Conservation (phyloP, 306 rosid species). For the Rosa lucieae region DNA sequence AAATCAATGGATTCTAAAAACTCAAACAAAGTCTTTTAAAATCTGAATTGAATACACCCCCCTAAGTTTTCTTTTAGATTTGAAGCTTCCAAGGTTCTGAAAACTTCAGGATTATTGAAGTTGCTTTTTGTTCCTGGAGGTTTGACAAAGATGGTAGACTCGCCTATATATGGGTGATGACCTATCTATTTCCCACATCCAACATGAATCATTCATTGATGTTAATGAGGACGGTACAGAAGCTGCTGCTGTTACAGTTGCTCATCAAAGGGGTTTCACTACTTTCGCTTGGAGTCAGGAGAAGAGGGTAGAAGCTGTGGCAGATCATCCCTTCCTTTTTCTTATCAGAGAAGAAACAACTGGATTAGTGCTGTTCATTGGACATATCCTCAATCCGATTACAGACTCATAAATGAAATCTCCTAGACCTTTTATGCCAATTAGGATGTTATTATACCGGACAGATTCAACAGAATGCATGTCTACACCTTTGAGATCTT, state of each 20-base stretch:
- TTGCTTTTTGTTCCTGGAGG: constrained; percentile 21
- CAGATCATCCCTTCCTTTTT: constrained; percentile 28
- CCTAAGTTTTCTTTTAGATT: constrained; percentile 7
- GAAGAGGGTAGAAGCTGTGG: constrained; percentile 15
- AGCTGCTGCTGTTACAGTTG: constrained; percentile 18
- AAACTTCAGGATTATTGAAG: constrained; percentile 18
- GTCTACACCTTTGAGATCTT: background rate
- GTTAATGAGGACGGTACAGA: constrained; percentile 28
- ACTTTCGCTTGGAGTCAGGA: accelerated
- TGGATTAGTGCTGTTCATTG: constrained; percentile 13
- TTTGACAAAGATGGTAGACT: constrained; percentile 17
- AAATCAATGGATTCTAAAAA: no score
- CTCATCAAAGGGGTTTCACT: background rate
- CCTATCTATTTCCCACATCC: constrained; percentile 6
- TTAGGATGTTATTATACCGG: background rate
- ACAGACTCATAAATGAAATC: background rate
- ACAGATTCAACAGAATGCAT: background rate
- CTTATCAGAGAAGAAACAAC: constrained; percentile 23
- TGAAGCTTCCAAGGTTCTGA: background rate
- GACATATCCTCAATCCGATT: constrained; percentile 16
- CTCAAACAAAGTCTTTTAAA: no score
- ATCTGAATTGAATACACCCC: no score
- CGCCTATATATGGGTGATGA: background rate
- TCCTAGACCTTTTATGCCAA: background rate
- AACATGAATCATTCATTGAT: constrained; percentile 20